A percentile compares a stretch with the other conserved stretches of the same genome.
phyloP scores from a whole-genome alignment of 2,329 filamentous ascomycete species.

The Fusarium mangiferae region DNA sequence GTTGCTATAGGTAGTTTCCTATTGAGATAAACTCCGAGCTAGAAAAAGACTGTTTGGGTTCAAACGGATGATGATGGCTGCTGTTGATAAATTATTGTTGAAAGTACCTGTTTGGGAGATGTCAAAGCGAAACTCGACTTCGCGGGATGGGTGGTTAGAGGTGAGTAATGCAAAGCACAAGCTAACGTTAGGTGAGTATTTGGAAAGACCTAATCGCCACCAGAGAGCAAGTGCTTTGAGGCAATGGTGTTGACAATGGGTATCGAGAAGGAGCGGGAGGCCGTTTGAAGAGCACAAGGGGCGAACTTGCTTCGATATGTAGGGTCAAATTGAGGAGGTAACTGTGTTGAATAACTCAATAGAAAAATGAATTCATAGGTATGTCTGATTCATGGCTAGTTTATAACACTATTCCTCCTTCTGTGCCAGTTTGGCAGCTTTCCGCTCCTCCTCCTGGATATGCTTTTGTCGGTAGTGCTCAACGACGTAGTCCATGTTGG shows the following conservation, averaged over 20 bases:
- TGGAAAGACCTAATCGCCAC: background rate
- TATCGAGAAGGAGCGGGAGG: background rate
- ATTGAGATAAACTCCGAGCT: background rate
- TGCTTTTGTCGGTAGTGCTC: constrained; percentile 68
- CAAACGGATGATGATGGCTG: constrained; percentile 1
- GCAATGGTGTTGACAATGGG: background rate
- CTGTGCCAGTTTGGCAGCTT: constrained; percentile 59
- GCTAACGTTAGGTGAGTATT: background rate
- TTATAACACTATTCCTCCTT: constrained; percentile 49
- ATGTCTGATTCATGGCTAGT: constrained; percentile 41
- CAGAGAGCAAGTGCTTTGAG: background rate
- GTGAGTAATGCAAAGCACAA: background rate
- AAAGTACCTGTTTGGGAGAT: background rate
- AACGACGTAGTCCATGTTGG: constrained; percentile 65
- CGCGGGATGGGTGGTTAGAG: no score
- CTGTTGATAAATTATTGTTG: background rate
- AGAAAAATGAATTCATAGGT: constrained; percentile 38
- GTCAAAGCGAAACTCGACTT: background rate
- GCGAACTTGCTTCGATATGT: background rate
- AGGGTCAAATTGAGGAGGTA: background rate
- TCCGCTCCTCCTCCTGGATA: constrained; percentile 65
- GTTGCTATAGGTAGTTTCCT: background rate
- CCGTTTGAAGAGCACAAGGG: background rate
- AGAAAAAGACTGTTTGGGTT: constrained; percentile 14
- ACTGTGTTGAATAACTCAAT: constrained; percentile 25